Base-by-base conservation (phyloP, 2,329 filamentous ascomycete species). In the Sarocladium brachiariae region DNA sequence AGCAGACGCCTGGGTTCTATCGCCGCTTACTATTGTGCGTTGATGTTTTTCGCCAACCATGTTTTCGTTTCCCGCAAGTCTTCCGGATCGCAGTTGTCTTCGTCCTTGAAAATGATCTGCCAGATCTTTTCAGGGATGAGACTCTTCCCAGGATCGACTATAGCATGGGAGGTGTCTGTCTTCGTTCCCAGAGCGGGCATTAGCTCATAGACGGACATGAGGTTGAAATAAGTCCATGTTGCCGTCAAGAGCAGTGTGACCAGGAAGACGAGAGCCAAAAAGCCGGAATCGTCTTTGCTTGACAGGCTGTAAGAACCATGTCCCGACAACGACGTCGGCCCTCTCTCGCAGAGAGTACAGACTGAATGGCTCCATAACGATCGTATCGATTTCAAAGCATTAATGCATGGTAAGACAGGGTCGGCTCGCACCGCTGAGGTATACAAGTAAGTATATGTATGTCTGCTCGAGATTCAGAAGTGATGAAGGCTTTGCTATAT, bases 91-190 rank as follows among this genome's bases (percentile, higher is more conserved):
- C 34, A 47, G 16, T 47, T n/a, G n/a, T n/a, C 41, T n/a, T 14
- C 41, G 48, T 7, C 50, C 50, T 52, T 19, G 27, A 54, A 45
- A 34, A 53, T 53, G 8, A 55, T 57, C 49, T 57, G 53, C 56
- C 53, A 57, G 31, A 56, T 55, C 46, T 54, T 52, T 18, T 50
- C 51, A 6, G 54, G 52, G 31, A 57, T 55, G 7, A 48, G 45
- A 16, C 45, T 48, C 27, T 48, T 48, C 14, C 30, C 30, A 27
- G 45, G 45, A 21, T 48, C 25, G 5, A 23, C 34, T 18, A 35
- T 34, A 11, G 34, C 27, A 10, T 8, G 3, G 4, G 39, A 14
- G 4, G 4, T 9, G 4, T 45, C 18, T 4, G 7, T 30, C 21
- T 9, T 30, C 23, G 39, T 8, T n/a, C 13, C 24, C 10, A 45